phyloP scores from a whole-genome alignment of 1,284 basidiomycete genomes.

The Moesziomyces antarcticus region DNA sequence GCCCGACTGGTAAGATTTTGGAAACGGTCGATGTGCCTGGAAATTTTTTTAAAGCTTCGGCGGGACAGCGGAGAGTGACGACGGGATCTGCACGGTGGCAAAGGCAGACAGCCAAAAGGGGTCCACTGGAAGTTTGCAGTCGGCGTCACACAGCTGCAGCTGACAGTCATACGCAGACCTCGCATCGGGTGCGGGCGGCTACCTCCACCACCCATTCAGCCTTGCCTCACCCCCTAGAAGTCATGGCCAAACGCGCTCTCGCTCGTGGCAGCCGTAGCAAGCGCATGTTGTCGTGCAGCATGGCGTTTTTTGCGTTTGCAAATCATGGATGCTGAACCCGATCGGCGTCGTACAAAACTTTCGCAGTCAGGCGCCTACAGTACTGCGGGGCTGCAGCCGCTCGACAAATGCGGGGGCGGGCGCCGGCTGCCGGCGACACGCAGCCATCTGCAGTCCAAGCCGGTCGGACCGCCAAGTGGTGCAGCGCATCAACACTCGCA shows the following conservation, averaged over 20 bases:
- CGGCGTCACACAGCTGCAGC: constrained; percentile 13
- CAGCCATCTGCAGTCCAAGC: constrained; percentile 9
- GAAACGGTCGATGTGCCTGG: neutral
- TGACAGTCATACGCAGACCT: neutral
- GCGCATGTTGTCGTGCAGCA: neutral
- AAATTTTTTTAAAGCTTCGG: neutral
- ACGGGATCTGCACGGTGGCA: constrained; percentile 8
- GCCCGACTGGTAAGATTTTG: neutral
- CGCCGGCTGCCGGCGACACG: neutral
- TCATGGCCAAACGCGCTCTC: neutral
- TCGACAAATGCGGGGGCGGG: neutral
- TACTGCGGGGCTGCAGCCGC: neutral
- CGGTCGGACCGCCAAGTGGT: constrained; percentile 29
- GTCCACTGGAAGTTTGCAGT: constrained; percentile 7
- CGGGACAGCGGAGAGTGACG: neutral
- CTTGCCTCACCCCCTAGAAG: constrained; percentile 1
- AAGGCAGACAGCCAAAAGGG: constrained; percentile 13
- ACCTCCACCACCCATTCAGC: too few species aligned
- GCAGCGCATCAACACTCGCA: constrained; percentile 6
- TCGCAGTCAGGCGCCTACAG: neutral
- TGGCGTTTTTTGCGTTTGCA: neutral
- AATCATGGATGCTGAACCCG: neutral
- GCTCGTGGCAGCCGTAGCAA: neutral
- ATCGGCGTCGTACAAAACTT: neutral
- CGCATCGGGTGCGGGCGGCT: neutral